phyloP scores from a whole-genome alignment of 2,329 filamentous ascomycete genomes.

The Calonectria naviculata region DNA sequence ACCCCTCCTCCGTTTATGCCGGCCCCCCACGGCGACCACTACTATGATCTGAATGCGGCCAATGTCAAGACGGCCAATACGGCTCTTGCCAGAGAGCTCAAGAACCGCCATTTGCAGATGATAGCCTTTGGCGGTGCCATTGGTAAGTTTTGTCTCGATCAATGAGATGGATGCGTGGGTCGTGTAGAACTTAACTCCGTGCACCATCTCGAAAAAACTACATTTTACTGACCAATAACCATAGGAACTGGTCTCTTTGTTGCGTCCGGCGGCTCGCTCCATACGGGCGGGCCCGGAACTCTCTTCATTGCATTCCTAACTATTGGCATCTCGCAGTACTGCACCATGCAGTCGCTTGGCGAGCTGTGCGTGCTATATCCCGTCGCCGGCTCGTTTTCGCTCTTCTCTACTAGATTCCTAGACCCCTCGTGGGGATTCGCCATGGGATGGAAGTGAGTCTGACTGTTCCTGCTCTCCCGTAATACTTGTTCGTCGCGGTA shows the following conservation, averaged over 20 bases:
- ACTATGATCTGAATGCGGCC: constrained; percentile 45
- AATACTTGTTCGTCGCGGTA: background rate
- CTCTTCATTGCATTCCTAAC: constrained; percentile 79
- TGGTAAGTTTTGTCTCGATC: constrained; percentile 56
- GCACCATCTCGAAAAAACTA: background rate
- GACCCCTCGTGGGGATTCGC: constrained; percentile 95
- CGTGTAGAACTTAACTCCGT: background rate
- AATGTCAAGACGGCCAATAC: constrained; percentile 81
- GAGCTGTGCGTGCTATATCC: constrained; percentile 92
- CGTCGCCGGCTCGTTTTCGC: constrained; percentile 89
- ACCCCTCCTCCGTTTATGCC: background rate
- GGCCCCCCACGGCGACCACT: background rate
- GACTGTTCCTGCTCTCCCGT: background rate
- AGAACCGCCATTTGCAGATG: constrained; percentile 71
- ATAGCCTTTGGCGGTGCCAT: constrained; percentile 81
- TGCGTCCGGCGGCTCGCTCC: constrained; percentile 79
- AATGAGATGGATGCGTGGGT: background rate
- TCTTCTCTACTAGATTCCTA: constrained; percentile 92
- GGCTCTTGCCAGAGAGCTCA: constrained; percentile 79
- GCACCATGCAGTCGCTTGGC: constrained; percentile 89
- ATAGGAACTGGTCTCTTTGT: constrained; percentile 86
- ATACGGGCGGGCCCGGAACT: constrained; percentile 79
- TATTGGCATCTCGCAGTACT: constrained; percentile 89
- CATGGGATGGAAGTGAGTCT: constrained; percentile 88
- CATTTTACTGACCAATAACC: background rate